These are phyloP conservation scores for Fomitopsis serialis DNA, from an alignment of 768 basidiomycete genomes.

Conservation along the genomic window DNA sequence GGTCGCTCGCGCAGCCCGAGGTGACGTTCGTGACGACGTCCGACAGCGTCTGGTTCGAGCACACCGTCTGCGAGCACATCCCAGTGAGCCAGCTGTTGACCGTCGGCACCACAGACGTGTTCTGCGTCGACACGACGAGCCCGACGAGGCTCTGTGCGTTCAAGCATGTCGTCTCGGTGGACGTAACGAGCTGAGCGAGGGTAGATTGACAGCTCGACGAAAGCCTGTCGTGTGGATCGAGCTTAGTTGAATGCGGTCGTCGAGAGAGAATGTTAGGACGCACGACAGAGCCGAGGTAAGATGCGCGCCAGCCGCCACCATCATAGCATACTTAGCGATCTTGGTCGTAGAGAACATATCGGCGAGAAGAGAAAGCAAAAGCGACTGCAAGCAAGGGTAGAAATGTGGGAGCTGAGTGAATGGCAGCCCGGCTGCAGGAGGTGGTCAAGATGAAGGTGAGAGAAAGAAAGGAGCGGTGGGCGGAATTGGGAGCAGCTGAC, in stretches of 20 bases:
- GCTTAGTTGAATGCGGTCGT: neutral
- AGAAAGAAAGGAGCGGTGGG: neutral
- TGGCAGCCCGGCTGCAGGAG: conserved; percentile 14
- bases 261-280: conserved; percentile 4
- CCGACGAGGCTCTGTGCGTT: conserved; percentile 40
- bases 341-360: conserved; percentile 8
- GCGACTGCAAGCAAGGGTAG: neutral
- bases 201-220: conserved; percentile 46
- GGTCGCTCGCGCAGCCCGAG: conserved; percentile 41
- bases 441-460: neutral
- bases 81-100: conserved; percentile 58
- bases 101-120: conserved; percentile 39
- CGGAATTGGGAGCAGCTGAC: neutral
- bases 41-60: conserved; percentile 56
- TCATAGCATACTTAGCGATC: conserved; percentile 6
- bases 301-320: conserved; percentile 12
- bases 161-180: conserved; percentile 45
- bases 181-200: conserved; percentile 37
- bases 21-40: conserved; percentile 49
- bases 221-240: conserved; percentile 23
- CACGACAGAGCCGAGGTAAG: conserved; percentile 16
- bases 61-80: conserved; percentile 46
- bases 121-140: conserved; percentile 27
- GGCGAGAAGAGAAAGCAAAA: neutral
- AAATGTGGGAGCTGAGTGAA: neutral